A percentile compares a stretch with the other conserved stretches of the same genome.
Conservation (phyloP, 2,329 filamentous ascomycete genomes). For the Neopestalotiopsis rosae region DNA sequence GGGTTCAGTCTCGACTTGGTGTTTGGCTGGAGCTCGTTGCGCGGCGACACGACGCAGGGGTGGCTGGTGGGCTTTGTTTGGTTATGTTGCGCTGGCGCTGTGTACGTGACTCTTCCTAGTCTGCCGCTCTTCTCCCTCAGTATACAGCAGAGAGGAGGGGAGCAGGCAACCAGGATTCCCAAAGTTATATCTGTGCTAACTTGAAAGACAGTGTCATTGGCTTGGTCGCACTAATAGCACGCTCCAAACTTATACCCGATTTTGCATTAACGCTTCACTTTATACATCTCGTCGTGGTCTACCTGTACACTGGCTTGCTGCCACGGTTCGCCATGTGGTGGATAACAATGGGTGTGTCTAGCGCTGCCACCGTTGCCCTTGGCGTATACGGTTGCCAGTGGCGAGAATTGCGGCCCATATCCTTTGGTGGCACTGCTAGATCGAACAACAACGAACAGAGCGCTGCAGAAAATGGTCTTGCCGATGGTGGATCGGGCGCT, state of each 20-base stretch:
- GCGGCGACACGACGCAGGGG: conserved; percentile 66
- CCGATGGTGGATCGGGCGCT: conserved; percentile 26
- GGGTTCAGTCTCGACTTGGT: conserved; percentile 59
- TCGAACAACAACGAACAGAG: conserved; percentile 42
- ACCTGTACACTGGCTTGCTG: conserved; percentile 77
- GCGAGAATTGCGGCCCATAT: conserved; percentile 86
- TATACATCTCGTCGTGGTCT: conserved; percentile 78
- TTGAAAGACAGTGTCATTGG: conserved; percentile 70
- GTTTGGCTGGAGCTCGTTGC: conserved; percentile 62
- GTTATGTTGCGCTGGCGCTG: conserved; percentile 57
- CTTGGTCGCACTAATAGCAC: conserved; percentile 81
- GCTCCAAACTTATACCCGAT: conserved; percentile 93
- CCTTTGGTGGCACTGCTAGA: conserved; percentile 70
- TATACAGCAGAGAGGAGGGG: not conserved
- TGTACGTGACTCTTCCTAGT: conserved; percentile 48
- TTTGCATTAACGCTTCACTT: conserved; percentile 90
- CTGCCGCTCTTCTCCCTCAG: conserved; percentile 18
- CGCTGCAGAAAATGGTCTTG: conserved; percentile 26
- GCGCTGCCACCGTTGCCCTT: conserved; percentile 56
- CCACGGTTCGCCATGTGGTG: conserved; percentile 89
- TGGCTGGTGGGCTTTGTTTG: conserved; percentile 65
- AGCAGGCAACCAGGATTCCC: too few species aligned
- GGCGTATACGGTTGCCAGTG: conserved; percentile 93
- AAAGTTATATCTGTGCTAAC: not conserved
- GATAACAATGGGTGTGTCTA: conserved; percentile 60